phyloP scores from a whole-genome alignment of 345 rosid genomes.

The Eucalyptus curtisii region DNA sequence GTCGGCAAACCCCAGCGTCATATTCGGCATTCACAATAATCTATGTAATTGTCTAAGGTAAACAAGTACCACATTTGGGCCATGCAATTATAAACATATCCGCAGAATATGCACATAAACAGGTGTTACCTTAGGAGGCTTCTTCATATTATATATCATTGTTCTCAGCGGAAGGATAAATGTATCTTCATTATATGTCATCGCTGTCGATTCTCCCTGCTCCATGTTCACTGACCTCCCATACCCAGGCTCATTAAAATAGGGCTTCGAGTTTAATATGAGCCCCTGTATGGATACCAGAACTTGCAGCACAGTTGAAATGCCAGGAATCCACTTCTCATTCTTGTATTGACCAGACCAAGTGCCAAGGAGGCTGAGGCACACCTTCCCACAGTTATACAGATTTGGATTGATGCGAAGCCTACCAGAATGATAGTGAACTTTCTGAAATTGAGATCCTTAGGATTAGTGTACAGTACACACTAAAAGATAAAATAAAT shows the following conservation, averaged over 20 bases:
- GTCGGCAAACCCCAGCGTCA: background rate
- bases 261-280: conserved; percentile 76
- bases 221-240: conserved; percentile 23
- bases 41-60: background rate
- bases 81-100: background rate
- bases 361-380: conserved; percentile 89
- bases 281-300: conserved; percentile 88
- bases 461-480: background rate
- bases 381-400: conserved; percentile 67
- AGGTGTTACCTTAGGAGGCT: conserved; percentile 68
- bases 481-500: background rate
- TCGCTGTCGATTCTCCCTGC: conserved; percentile 33
- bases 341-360: conserved; percentile 53
- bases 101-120: background rate
- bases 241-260: conserved; percentile 83
- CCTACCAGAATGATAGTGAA: conserved; percentile 70
- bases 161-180: conserved; percentile 54
- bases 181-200: conserved; percentile 46
- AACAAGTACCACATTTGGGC: background rate
- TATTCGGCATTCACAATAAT: background rate
- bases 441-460: conserved; percentile 30
- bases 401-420: conserved; percentile 82
- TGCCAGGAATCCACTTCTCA: conserved; percentile 80
- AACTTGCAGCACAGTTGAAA: conserved; percentile 81
- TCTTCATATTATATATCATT: conserved; percentile 60